phyloP scores from a whole-genome alignment of 1,139 yeast species.

The Yamadazyma blattariae region DNA sequence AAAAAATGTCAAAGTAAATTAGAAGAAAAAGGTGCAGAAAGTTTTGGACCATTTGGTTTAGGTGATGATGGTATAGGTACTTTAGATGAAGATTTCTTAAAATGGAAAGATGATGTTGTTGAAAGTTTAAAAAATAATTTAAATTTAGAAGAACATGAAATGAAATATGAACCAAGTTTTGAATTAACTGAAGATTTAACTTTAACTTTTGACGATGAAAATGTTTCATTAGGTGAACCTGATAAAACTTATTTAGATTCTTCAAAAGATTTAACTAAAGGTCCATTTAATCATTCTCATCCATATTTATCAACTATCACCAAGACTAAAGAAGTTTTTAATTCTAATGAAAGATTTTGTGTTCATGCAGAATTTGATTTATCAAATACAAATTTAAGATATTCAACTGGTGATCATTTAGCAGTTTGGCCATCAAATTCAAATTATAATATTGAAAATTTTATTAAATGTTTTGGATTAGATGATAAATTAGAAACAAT shows the following conservation, averaged over 20 bases:
- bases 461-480: slow-evolving; percentile 64
- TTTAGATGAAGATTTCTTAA: slow-evolving; percentile 89
- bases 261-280: slow-evolving; percentile 46
- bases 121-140: slow-evolving; percentile 65
- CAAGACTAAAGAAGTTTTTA: slow-evolving; percentile 67
- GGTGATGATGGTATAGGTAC: slow-evolving; percentile 97
- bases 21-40: slow-evolving; percentile 65
- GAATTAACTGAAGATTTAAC: slow-evolving; percentile 37
- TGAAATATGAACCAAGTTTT: slow-evolving; percentile 72
- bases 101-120: slow-evolving; percentile 84
- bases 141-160: slow-evolving; percentile 72
- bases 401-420: slow-evolving; percentile 93
- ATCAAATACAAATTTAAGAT: slow-evolving; percentile 69
- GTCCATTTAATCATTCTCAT: slow-evolving; percentile 81
- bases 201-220: slow-evolving; percentile 26
- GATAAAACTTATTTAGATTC: slow-evolving; percentile 54
- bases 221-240: slow-evolving; percentile 84
- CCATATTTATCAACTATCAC: slow-evolving; percentile 79
- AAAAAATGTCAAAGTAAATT: slow-evolving; percentile 47
- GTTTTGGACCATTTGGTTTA: slow-evolving; percentile 73
- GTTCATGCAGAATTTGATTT: slow-evolving; percentile 89
- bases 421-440: slow-evolving; percentile 95
- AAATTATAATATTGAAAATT: slow-evolving; percentile 64
- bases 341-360: slow-evolving; percentile 67
- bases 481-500: slow-evolving; percentile 51